Percentiles rank a stretch among this genome's conserved stretches.
Conservation (phyloP, 371 early-diverging fungal species). For the Basidiobolus meristosporus region DNA sequence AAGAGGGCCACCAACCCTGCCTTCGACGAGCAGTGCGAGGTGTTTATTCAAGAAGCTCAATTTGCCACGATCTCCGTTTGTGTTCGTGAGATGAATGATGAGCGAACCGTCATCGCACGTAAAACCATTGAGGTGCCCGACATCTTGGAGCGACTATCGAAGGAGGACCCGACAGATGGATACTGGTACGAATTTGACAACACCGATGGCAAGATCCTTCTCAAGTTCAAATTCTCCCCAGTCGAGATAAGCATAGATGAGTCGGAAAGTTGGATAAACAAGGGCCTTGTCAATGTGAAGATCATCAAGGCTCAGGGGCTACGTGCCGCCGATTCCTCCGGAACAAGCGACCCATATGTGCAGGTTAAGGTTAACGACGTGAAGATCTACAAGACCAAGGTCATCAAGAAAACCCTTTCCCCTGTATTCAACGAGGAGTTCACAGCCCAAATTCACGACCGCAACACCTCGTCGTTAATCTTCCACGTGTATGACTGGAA, state of each 20-base stretch:
- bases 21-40: no score
- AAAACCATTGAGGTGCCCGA: no score
- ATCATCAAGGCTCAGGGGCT: no score
- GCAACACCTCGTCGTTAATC: neutral
- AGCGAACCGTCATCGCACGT: no score
- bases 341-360: slow-evolving; percentile 36
- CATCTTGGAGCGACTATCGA: no score
- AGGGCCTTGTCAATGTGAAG: no score
- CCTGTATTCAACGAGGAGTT: slow-evolving; percentile 67
- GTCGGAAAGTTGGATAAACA: slow-evolving; percentile 21
- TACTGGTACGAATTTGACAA: no score
- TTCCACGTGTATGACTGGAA: slow-evolving; percentile 73
- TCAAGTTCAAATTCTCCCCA: slow-evolving; percentile 20
- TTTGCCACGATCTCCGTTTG: no score
- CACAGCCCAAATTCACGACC: slow-evolving; percentile 17
- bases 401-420: slow-evolving; percentile 41
- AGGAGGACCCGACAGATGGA: no score
- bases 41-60: no score
- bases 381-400: slow-evolving; percentile 41
- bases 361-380: slow-evolving; percentile 22
- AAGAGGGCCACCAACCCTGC: no score
- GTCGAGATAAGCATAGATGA: slow-evolving; percentile 14
- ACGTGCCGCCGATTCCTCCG: slow-evolving; percentile 24
- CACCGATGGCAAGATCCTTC: slow-evolving; percentile 14
- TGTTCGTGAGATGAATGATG: no score